Evolutionary conservation across 169 alveolate species (phyloP).

Genomic region (Cryptosporidium ryanae): DNA sequence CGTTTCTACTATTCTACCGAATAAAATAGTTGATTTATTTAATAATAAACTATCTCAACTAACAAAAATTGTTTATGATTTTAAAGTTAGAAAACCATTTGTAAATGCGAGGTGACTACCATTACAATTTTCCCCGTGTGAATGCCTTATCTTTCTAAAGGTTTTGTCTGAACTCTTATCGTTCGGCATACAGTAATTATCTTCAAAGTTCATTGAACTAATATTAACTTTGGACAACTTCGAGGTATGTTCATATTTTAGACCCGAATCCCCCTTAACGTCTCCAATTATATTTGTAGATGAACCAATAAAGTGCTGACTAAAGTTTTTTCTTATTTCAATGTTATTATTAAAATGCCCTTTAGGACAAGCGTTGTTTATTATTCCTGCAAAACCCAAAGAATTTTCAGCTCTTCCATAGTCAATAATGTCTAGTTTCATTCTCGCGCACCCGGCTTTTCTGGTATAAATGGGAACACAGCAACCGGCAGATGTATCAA

Average conservation of each 20-base stretch:
- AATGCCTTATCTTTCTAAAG: background rate
- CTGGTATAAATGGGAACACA: slow-evolving; percentile 64
- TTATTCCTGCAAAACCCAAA: background rate
- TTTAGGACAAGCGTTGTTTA: background rate
- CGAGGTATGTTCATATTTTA: background rate
- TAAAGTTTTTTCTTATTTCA: slow-evolving; percentile 5
- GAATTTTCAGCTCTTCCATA: slow-evolving; percentile 41
- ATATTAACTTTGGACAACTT: slow-evolving; percentile 22
- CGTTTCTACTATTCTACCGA: too few species aligned
- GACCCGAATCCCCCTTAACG: slow-evolving; percentile 9
- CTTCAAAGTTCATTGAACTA: slow-evolving; percentile 28
- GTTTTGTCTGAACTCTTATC: slow-evolving; percentile 20
- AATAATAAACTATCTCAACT: too few species aligned
- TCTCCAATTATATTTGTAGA: slow-evolving; percentile 47
- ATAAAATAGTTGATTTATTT: too few species aligned
- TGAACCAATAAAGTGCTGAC: slow-evolving; percentile 53
- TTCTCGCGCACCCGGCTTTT: slow-evolving; percentile 58
- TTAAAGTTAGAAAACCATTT: slow-evolving; percentile 40
- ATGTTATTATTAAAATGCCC: background rate
- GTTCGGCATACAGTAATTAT: slow-evolving; percentile 38
- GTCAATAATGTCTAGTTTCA: slow-evolving; percentile 51
- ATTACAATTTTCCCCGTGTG: slow-evolving; percentile 15
- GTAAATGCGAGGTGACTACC: slow-evolving; percentile 39
- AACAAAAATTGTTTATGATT: background rate
- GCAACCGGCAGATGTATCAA: slow-evolving; percentile 24